Conservation (phyloP, 108 stramenopile genomes). For the Pseudonitzschia multiseries region DNA sequence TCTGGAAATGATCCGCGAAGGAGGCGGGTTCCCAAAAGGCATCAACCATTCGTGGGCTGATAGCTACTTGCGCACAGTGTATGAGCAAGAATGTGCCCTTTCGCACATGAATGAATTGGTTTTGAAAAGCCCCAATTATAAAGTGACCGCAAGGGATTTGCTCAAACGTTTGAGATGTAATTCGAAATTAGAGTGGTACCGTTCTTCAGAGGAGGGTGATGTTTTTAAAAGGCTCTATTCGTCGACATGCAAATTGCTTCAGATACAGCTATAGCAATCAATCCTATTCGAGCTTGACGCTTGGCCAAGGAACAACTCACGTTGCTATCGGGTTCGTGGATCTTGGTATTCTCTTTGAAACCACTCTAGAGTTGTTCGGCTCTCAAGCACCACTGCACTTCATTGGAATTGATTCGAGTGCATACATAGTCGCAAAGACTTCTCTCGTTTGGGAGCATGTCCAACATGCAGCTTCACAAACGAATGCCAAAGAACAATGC, state of each 20-base stretch:
- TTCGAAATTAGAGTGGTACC: background rate
- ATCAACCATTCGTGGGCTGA: slow-evolving; percentile 31
- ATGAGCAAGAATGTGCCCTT: slow-evolving; percentile 19
- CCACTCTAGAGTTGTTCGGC: background rate
- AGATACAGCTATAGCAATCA: slow-evolving; percentile 34
- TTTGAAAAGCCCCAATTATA: slow-evolving; percentile 17
- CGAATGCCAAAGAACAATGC: slow-evolving; percentile 8
- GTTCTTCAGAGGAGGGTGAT: background rate
- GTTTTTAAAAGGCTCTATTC: background rate
- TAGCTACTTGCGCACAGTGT: slow-evolving; percentile 18
- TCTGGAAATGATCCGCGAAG: slow-evolving; percentile 3
- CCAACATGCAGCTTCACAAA: background rate
- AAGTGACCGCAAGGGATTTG: slow-evolving; percentile 11
- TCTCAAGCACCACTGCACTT: slow-evolving; percentile 28
- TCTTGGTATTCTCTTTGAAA: slow-evolving; percentile 29
- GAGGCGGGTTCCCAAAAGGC: slow-evolving; percentile 16
- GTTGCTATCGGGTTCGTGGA: slow-evolving; percentile 44
- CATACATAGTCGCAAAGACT: slow-evolving; percentile 34
- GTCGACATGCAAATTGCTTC: background rate
- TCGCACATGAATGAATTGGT: slow-evolving; percentile 25
- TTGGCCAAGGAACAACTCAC: slow-evolving; percentile 29
- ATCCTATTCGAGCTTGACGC: slow-evolving; percentile 13
- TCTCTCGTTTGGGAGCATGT: slow-evolving; percentile 35
- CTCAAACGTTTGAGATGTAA: slow-evolving; percentile 17
- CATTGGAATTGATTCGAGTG: slow-evolving; percentile 32